phyloP scores from a whole-genome alignment of 148 eudicot species.

The Spergularia marina region DNA sequence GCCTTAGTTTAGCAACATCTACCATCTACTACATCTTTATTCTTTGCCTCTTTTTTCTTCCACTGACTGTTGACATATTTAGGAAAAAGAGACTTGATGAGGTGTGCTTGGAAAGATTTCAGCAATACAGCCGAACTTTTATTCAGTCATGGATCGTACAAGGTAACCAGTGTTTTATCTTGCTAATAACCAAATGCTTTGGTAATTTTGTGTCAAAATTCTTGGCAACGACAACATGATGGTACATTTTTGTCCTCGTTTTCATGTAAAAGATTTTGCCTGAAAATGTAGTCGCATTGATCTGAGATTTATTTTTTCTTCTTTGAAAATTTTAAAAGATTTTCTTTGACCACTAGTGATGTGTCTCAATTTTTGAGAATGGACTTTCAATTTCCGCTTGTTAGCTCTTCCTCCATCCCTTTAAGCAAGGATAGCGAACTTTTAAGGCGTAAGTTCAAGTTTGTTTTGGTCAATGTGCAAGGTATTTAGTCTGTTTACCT shows the following conservation, averaged over 20 bases:
- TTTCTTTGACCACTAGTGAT: not conserved
- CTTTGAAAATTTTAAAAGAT: not conserved
- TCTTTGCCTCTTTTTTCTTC: not conserved
- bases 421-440: not conserved
- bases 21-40: not conserved
- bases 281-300: not conserved
- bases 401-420: not conserved
- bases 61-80: constrained; percentile 10
- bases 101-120: constrained; percentile 82
- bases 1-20: not conserved
- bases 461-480: not conserved
- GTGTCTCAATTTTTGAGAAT: not conserved
- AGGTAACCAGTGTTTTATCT: constrained; percentile 39
- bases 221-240: constrained; percentile 1
- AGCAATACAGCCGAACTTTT: constrained; percentile 80
- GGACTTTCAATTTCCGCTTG: not conserved
- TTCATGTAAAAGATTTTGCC: not conserved
- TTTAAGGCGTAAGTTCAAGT: not conserved
- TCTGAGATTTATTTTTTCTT: not conserved
- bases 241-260: not conserved
- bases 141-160: constrained; percentile 97
- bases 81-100: constrained; percentile 97
- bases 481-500: not conserved
- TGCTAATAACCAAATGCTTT: not conserved
- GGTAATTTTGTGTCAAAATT: not conserved